Evolutionary conservation across 2,329 filamentous ascomycete species (phyloP).

Genomic region (Metarhizium brunneum): DNA sequence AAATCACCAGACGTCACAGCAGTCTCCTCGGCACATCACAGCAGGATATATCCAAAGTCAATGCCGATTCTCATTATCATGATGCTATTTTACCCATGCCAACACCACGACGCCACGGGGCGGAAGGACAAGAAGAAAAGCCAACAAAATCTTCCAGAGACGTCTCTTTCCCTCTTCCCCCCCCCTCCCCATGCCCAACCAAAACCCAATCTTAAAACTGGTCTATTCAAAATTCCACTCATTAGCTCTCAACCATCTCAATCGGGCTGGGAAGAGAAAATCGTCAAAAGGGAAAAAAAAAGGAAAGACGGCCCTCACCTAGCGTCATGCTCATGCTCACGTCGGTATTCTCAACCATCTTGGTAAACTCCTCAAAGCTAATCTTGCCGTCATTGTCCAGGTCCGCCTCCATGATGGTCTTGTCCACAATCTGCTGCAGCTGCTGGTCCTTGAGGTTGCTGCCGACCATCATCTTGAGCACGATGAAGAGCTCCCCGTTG

Average conservation of each 20-base stretch:
- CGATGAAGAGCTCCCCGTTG: slow-evolving; percentile 98
- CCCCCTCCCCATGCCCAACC: no score
- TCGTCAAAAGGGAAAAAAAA: not conserved
- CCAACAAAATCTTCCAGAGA: slow-evolving; percentile 10
- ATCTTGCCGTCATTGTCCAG: slow-evolving; percentile 94
- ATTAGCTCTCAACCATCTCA: not conserved
- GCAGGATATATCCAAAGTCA: not conserved
- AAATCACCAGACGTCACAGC: not conserved
- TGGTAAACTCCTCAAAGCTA: slow-evolving; percentile 96
- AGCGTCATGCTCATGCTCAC: slow-evolving; percentile 68
- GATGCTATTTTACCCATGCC: slow-evolving; percentile 9
- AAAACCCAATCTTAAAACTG: slow-evolving; percentile 11
- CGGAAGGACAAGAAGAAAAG: no score
- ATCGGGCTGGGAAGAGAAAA: not conserved
- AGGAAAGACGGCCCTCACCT: slow-evolving; percentile 36
- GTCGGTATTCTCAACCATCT: slow-evolving; percentile 96
- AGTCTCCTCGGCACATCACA: not conserved
- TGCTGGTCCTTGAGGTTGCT: slow-evolving; percentile 99
- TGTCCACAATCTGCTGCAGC: slow-evolving; percentile 98
- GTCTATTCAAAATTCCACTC: slow-evolving; percentile 7
- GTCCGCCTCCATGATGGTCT: slow-evolving; percentile 99
- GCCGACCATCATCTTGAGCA: slow-evolving; percentile 99
- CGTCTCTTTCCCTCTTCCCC: not conserved
- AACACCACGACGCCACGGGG: no score
- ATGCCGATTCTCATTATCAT: slow-evolving; percentile 18